phyloP scores from a whole-genome alignment of 2,329 filamentous ascomycete species.

The Ceratocystis lukuohia region DNA sequence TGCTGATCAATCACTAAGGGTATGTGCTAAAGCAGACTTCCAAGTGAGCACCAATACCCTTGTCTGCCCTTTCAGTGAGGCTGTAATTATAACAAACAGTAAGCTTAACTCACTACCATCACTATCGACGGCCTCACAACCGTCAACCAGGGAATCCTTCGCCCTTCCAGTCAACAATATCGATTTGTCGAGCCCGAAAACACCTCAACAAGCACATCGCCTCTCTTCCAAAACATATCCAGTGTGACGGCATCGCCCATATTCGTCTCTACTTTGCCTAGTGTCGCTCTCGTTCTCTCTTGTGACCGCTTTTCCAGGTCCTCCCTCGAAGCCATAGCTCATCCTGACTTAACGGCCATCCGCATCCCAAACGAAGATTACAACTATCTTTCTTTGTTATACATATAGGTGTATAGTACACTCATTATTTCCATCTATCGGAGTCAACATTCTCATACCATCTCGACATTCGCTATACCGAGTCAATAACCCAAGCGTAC shows the following conservation, averaged over 20 bases:
- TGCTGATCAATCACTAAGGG: too few species aligned
- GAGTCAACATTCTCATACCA: neutral
- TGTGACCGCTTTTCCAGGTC: neutral
- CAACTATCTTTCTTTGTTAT: neutral
- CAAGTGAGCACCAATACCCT: neutral
- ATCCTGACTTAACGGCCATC: neutral
- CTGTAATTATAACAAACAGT: neutral
- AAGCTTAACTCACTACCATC: neutral
- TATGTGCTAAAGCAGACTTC: too few species aligned
- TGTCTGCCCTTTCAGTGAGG: neutral
- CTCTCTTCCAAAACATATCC: neutral
- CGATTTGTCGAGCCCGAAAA: neutral
- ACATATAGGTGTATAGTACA: neutral
- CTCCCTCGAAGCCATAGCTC: neutral
- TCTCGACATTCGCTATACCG: neutral
- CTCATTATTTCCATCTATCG: neutral
- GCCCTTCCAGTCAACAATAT: neutral
- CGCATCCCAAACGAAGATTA: neutral
- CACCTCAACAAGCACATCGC: neutral
- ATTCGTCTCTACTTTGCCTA: neutral
- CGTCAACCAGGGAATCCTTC: neutral
- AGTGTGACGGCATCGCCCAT: neutral
- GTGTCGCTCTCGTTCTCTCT: neutral
- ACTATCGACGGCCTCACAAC: conserved; percentile 1
- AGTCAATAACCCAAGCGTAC: neutral